Evolutionary conservation across 108 stramenopile species (phyloP).

Genomic region (Nitzschia putrida): DNA sequence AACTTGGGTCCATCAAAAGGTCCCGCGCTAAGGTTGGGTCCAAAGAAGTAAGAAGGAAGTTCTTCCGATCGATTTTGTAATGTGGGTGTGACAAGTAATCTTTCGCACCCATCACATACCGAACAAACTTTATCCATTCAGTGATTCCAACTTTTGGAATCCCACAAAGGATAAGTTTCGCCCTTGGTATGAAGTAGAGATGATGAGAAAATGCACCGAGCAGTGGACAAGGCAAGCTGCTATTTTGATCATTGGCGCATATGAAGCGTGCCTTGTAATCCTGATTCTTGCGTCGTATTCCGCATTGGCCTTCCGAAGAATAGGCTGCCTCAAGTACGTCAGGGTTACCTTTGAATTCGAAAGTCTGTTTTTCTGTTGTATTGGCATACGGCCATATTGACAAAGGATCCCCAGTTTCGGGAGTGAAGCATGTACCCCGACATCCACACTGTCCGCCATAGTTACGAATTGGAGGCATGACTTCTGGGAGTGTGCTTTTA

Average conservation of each 20-base stretch:
- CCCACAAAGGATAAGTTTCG: conserved; percentile 54
- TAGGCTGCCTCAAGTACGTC: too few relatives aligned
- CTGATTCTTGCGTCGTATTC: background rate
- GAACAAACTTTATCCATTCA: conserved; percentile 49
- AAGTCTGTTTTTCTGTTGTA: background rate
- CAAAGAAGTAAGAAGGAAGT: conserved; percentile 33
- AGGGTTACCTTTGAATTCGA: background rate
- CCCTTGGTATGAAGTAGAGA: conserved; percentile 38
- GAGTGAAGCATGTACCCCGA: conserved; percentile 22
- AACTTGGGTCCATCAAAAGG: conserved; percentile 35
- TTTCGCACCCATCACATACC: conserved; percentile 44
- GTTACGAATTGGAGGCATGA: background rate
- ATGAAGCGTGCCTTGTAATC: background rate
- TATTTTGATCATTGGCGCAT: background rate
- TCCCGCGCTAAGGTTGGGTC: conserved; percentile 15
- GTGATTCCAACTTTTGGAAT: conserved; percentile 54
- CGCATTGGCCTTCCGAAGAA: too few relatives aligned
- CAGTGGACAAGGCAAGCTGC: background rate
- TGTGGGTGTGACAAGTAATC: conserved; percentile 55
- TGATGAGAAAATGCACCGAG: conserved; percentile 17
- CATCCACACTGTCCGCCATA: conserved; percentile 11
- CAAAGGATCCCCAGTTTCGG: background rate
- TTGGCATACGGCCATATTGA: conserved; percentile 15
- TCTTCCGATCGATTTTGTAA: conserved; percentile 36
- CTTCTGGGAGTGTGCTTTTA: conserved; percentile 5